Conservation (phyloP, 2,329 filamentous ascomycete species). For the Stemphylium lycopersici region DNA sequence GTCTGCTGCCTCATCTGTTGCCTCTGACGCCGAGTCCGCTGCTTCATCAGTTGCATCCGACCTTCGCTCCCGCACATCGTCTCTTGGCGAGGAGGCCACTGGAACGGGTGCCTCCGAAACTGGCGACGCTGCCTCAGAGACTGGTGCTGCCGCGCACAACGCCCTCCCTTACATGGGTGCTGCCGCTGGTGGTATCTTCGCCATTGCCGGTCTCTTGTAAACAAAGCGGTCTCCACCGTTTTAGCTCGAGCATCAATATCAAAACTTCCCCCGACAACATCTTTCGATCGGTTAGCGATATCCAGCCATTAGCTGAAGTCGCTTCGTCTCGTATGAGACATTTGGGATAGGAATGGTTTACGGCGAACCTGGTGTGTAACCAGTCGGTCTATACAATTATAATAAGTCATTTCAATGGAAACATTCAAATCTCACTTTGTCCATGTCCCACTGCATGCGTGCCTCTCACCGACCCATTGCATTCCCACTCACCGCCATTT, state of each 20-base stretch:
- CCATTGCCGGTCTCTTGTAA: slow-evolving; percentile 44
- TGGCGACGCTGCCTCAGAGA: slow-evolving; percentile 12
- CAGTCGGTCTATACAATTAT: slow-evolving; percentile 7
- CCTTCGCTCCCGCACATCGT: not conserved
- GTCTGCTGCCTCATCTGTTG: not conserved
- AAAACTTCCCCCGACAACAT: slow-evolving; percentile 13
- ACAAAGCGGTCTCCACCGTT: not conserved
- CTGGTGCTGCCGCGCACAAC: slow-evolving; percentile 29
- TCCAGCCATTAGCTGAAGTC: slow-evolving; percentile 13
- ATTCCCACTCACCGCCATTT: not conserved
- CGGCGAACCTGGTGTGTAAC: not conserved
- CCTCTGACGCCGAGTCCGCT: slow-evolving; percentile 13
- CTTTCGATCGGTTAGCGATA: slow-evolving; percentile 6
- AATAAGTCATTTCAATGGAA: slow-evolving; percentile 13
- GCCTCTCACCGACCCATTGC: not conserved
- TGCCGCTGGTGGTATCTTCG: slow-evolving; percentile 39
- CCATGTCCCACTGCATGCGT: not conserved
- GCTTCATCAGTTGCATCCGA: slow-evolving; percentile 9
- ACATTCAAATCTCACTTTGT: not conserved
- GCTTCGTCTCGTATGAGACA: slow-evolving; percentile 20
- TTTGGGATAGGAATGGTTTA: slow-evolving; percentile 7
- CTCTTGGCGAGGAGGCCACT: not conserved
- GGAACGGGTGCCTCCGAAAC: slow-evolving; percentile 11
- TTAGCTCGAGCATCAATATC: not conserved
- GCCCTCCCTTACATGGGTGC: slow-evolving; percentile 41